Evolutionary conservation across 2,329 filamentous ascomycete genomes (phyloP), one percentile per base, ranked within the genome.

Genomic region (Teratosphaeria zuluensis): DNA sequence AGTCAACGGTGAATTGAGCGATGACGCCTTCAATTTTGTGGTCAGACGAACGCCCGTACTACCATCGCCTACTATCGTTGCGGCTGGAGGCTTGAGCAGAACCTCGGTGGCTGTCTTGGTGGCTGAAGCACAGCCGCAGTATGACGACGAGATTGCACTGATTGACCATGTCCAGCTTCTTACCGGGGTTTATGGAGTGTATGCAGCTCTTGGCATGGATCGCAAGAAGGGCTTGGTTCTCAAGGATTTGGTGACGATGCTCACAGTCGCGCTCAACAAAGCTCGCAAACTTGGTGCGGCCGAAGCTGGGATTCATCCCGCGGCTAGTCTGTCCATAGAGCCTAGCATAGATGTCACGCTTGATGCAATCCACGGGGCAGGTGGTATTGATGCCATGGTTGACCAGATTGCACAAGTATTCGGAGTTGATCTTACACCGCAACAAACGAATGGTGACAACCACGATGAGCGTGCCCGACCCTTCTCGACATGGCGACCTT

Each of bases 271-370:
- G 2, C 80, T 99, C 8, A 87, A 96, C 4, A 90, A 96, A 73
- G 94, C 94, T 16, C 84, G 94, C 46, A 96, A 95, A 53, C 82
- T 92, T 54, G 92, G 92, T 33, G 94, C 94, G 48, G 92, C 94
- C n/a, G 94, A 97, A 70, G 89, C 94, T 68, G 94, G 92, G 3
- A 90, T 99, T 38, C 92, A 97, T 74, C 94, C 94, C 48, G 92
- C 92, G 19, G 90, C 92, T 9, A 92, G 90, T 0, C 77, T 96
- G 55, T 86, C 90, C 30, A 86, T 87, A 12, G 76, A 94, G 32
- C 87, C 85, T 63, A 66, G 63, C n/a, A 54, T 60, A 4, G 63
- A 65, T n/a, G 60, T 57, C 3, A 56, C 69, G 6, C 31, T 63
- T 8, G 42, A 16, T 48, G 42, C 42, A 21, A 4, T 48, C 16